Evolutionary conservation across 306 rosid species (phyloP).

Genomic region (Vigna unguiculata): DNA sequence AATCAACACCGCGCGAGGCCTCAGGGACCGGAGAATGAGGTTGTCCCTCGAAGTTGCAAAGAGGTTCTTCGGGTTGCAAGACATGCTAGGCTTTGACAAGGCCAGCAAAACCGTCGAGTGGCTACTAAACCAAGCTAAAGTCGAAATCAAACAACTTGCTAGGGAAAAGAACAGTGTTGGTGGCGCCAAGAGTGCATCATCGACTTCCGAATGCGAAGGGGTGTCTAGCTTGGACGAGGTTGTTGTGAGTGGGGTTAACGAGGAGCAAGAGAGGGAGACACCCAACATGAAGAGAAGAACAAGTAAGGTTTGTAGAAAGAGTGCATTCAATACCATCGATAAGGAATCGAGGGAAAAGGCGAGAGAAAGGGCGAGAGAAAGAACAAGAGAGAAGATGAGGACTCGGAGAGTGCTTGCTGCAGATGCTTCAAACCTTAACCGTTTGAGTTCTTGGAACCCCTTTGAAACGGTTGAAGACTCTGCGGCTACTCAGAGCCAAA

Average conservation of each 20-base stretch:
- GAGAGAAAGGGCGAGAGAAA: slow-evolving; percentile 77
- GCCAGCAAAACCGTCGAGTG: slow-evolving; percentile 95
- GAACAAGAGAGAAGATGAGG: slow-evolving; percentile 60
- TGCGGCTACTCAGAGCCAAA: slow-evolving; percentile 51
- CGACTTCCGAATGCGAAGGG: slow-evolving; percentile 79
- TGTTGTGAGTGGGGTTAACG: slow-evolving; percentile 41
- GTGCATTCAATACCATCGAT: slow-evolving; percentile 49
- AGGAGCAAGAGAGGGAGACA: slow-evolving; percentile 34
- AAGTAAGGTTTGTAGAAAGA: slow-evolving; percentile 46
- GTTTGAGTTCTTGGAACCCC: slow-evolving; percentile 64
- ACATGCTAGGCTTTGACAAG: slow-evolving; percentile 80
- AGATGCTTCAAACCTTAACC: slow-evolving; percentile 38
- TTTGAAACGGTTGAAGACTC: slow-evolving; percentile 68
- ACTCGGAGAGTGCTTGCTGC: not conserved
- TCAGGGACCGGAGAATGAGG: slow-evolving; percentile 90
- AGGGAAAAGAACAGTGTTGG: slow-evolving; percentile 38
- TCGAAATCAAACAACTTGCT: slow-evolving; percentile 65
- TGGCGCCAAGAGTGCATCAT: slow-evolving; percentile 49
- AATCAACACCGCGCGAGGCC: slow-evolving; percentile 72
- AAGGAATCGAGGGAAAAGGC: slow-evolving; percentile 77
- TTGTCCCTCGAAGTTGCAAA: slow-evolving; percentile 78
- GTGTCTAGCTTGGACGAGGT: slow-evolving; percentile 67
- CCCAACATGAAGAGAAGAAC: slow-evolving; percentile 10
- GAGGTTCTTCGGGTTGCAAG: slow-evolving; percentile 83
- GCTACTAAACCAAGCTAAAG: slow-evolving; percentile 66